Conservation (phyloP, 208 protist species). For the Angomonas deanei region DNA sequence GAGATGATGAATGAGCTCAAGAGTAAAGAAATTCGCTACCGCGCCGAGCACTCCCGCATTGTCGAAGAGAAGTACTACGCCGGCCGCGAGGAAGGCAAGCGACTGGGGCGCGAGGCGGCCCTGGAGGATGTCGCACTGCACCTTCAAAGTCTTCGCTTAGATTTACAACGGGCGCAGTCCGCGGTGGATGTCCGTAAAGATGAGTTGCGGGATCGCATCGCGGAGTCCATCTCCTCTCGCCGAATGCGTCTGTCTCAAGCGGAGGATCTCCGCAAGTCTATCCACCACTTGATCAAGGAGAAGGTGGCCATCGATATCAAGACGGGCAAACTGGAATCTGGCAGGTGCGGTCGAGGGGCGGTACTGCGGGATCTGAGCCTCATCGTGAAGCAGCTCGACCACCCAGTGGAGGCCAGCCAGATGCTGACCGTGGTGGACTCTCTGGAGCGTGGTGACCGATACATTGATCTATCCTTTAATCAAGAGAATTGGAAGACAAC, state of each 20-base stretch:
- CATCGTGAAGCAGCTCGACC: neutral
- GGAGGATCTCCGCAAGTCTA: constrained; percentile 17
- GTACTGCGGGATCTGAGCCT: neutral
- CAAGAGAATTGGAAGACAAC: constrained; percentile 22
- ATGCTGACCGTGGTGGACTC: constrained; percentile 17
- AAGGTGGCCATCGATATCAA: constrained; percentile 20
- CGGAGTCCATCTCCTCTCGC: constrained; percentile 34
- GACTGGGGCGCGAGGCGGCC: constrained; percentile 44
- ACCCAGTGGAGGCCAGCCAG: neutral
- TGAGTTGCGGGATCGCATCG: constrained; percentile 47
- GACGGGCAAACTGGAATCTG: constrained; percentile 13
- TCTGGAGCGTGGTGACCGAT: neutral
- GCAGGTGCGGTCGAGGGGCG: neutral
- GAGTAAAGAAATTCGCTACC: constrained; percentile 33
- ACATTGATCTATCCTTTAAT: constrained; percentile 12
- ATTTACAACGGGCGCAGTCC: constrained; percentile 42
- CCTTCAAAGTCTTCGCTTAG: constrained; percentile 45
- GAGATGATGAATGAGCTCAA: constrained; percentile 68
- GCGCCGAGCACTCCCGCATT: constrained; percentile 37
- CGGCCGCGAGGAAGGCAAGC: constrained; percentile 21
- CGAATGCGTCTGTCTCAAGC: constrained; percentile 20
- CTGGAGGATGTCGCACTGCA: constrained; percentile 31
- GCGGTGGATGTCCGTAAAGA: constrained; percentile 42
- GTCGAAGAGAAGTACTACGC: constrained; percentile 53
- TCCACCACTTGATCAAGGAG: constrained; percentile 12